These are phyloP conservation scores for Serendipita vermifera DNA, from an alignment of 768 basidiomycete genomes.

Conservation along the genomic window DNA sequence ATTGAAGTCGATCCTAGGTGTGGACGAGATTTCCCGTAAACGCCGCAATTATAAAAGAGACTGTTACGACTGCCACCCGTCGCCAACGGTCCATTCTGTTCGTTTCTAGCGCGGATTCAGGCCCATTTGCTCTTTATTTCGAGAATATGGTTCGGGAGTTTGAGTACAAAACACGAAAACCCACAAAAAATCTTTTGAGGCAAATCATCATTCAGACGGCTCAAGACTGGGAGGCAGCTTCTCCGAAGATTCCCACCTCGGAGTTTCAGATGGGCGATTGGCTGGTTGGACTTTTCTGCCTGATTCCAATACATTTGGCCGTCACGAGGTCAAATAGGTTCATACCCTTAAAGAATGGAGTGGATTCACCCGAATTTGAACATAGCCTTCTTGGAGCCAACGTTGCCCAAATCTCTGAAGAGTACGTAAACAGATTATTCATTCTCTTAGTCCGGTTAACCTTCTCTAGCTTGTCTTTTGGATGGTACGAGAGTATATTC, in stretches of 20 bases:
- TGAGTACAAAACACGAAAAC: slow-evolving; percentile 40
- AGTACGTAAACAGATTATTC: slow-evolving; percentile 11
- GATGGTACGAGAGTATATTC: slow-evolving; percentile 54
- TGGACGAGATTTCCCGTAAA: slow-evolving; percentile 51
- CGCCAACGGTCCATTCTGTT: slow-evolving; percentile 30
- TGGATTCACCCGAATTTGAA: slow-evolving; percentile 38
- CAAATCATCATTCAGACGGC: slow-evolving; percentile 23
- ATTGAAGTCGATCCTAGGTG: slow-evolving; percentile 30
- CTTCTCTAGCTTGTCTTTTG: slow-evolving; percentile 31
- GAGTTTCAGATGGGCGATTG: slow-evolving; percentile 42
- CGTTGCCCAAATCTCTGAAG: slow-evolving; percentile 42
- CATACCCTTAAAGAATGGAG: slow-evolving; percentile 46
- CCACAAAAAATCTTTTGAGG: slow-evolving; percentile 33
- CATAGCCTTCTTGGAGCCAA: slow-evolving; percentile 44
- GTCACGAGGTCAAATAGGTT: slow-evolving; percentile 48
- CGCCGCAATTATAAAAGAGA: slow-evolving; percentile 37
- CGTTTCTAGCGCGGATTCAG: slow-evolving; percentile 29
- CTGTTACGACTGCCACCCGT: slow-evolving; percentile 16
- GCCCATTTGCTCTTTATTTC: slow-evolving; percentile 32
- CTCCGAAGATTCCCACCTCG: slow-evolving; percentile 16
- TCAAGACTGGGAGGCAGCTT: slow-evolving; percentile 13
- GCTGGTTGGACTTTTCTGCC: slow-evolving; percentile 45
- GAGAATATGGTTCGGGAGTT: slow-evolving; percentile 33
- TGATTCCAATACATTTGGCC: slow-evolving; percentile 54
- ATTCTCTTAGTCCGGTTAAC: neutral